Base-by-base conservation (phyloP, 2,329 filamentous ascomycete genomes). In the Hypoxylon sp. region DNA sequence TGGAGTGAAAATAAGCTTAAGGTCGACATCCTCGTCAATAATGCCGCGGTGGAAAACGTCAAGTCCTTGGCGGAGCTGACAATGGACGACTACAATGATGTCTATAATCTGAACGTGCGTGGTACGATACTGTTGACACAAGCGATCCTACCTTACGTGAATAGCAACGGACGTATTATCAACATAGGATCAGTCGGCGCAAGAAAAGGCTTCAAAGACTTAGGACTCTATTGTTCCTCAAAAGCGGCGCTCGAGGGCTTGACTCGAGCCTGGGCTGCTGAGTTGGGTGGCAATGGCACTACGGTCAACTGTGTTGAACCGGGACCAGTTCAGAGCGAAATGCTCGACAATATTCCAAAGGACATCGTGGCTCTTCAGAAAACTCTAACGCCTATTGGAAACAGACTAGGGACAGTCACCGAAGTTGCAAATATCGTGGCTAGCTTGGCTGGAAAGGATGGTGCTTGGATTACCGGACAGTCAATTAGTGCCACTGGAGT, bases 221-320 rank as follows among this genome's bases (percentile, higher is more conserved):
- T 85, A 2, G 79, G 82, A 1, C 73, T 87, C 2, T 90, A 90
- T 74, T 81, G 81, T 48, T 82, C 84, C 0, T 85, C 82, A 3
- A 90, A 90, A 72, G 86, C 85, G 0, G 88, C 87, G 5, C 74
- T 90, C 14, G 87, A 90, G 74, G 85, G 83, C 0, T 74, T 90
- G 58, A 90, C 88, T 8, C 79, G 87, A 5, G 83, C 80, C 46
- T 86, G 86, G 82, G 88, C 88, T 0, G 80, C 81, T 0, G 88
- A 90, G 75, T 77, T 90, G 7, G 87, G 87, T 0, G 73, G 65
- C 2, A 76, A 82, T 61, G 86, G 87, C 0, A 85, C 85, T 62
- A 90, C 87, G 0, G 87, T 88, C 25, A 91, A 90, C 68, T 80
- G 82, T 0, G 83, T 90, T 2, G 84, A 83, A 19, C 87, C 87